Base-by-base conservation (phyloP, 495 filamentous ascomycete species). In the Aspergillus indologenus region DNA sequence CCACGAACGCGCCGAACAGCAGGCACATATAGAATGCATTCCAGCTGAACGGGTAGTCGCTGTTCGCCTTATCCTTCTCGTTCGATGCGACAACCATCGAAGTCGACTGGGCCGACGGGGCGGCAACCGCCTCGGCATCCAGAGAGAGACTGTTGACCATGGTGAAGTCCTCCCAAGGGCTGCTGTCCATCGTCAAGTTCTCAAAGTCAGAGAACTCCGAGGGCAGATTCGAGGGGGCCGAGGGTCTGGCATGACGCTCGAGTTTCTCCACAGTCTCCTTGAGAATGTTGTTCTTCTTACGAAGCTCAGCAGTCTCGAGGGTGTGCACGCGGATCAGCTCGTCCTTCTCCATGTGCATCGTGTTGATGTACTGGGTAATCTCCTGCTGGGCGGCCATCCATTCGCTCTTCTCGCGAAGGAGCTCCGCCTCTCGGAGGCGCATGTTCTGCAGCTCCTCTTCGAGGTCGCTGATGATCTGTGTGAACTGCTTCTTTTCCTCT, bases 1-100 rank as follows among this genome's bases (percentile, higher is more conserved):
- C 91, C 60, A 98, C 91, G 71, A 96, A 97, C 52, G 94, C 94
- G 65, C 94, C 94, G 67, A 96, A 92, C 57, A 98, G 89, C 60
- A 98, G 90, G 64, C 96, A 90, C 92, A 85, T 84, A 65, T 79
- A 80, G 66, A 85, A 81, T 26, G 81, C 70, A 40, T 85, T 85
- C 73, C 83, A 80, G 72, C 75, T 74, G 71, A 87, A 80, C 40
- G 80, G 75, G 56, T 81, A 73, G 60, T 80, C 80, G 68, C 81
- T 78, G 73, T 87, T 83, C 49, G 83, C 80, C 75, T 85, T 85
- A 58, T 92, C 88, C 61, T 78, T 79, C 24, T 75, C 69, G 50
- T 73, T 68, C 18, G 62, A 34, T n/a, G 69, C 58, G 31, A 65
- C 59, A 34, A 66, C 62, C 45, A 63, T 52, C 15, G 68, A 65